Evolutionary conservation across 176 grass and related monocot species (phyloP).

Genomic region (Chloris gayana): DNA sequence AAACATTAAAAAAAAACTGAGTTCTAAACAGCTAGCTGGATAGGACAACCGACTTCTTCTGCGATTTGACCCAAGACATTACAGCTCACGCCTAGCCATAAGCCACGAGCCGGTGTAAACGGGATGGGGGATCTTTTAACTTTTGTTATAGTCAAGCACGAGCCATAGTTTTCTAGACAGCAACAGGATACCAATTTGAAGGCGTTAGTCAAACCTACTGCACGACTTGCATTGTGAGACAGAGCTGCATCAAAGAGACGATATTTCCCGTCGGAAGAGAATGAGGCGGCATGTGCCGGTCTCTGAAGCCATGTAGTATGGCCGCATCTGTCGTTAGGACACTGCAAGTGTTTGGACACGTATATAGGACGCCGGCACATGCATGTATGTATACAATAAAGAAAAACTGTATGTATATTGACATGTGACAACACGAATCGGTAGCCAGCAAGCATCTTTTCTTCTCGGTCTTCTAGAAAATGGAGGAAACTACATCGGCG

Average conservation of each 20-base stretch:
- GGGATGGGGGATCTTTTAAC: not conserved
- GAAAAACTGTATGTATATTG: not conserved
- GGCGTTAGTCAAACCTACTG: slow-evolving; percentile 13
- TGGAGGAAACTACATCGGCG: not conserved
- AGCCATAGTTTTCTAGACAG: not conserved
- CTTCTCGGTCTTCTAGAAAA: not conserved
- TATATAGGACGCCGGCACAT: slow-evolving; percentile 15
- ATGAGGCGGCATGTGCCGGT: not conserved
- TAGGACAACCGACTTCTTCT: no score
- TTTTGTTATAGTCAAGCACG: not conserved
- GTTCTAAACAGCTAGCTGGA: no score
- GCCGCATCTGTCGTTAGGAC: not conserved
- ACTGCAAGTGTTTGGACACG: not conserved
- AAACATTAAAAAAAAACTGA: not conserved
- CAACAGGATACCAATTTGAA: slow-evolving; percentile 6
- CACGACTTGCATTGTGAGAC: not conserved
- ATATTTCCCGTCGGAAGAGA: not conserved
- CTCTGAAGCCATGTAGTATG: not conserved
- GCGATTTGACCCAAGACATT: not conserved
- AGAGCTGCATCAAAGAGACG: not conserved
- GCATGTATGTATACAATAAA: not conserved
- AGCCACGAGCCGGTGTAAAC: slow-evolving; percentile 21
- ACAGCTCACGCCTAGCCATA: slow-evolving; percentile 8
- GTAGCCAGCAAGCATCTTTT: not conserved
- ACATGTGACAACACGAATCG: not conserved